Base-by-base conservation (phyloP, 441 rosid genomes). In the Gossypium davidsonii region DNA sequence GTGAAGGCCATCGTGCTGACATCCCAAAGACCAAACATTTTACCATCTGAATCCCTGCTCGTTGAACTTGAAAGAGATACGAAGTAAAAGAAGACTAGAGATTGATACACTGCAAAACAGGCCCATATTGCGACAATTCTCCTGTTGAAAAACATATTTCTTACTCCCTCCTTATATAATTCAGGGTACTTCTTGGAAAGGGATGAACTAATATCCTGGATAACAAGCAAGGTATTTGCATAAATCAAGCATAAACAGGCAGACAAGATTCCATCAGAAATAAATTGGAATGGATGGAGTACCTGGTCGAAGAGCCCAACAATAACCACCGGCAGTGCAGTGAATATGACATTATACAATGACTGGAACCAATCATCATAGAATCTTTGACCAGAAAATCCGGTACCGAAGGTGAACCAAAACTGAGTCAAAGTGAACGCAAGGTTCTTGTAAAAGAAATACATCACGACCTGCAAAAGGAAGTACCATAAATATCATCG, bases 331-430 rank as follows among this genome's bases (percentile, higher is more conserved):
- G 99, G 99, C 76, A 96, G 85, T 62, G 98, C 96, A 14, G 97
- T 93, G 76, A 96, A 96, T 70, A 94, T 77, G 74, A 94, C 99
- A 76, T 96, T 96, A 78, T 83, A 94, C 71, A 94, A 83, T 28
- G 99, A 96, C 83, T 96, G 98, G 87, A 94, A 96, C 99, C 99
- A 96, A 86, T 96, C 99, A 74, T 96, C 98, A 65, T 96, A 96
- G 82, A 92, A 94, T 82, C 99, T 84, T 85, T 96, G 99, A 76
- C 99, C 99, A 80, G 98, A 96, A 88, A 92, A 96, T 76, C 98
- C 98, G 73, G 98, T 88, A 77, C 87, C 85, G 78, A 96, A 94
- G 83, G 99, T 96, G 89, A 96, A 96, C 98, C 99, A 96, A 90
- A 96, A 96, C 79, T 96, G 99, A 73, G 99, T 96, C 86, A 94